Conservation (phyloP, 2,329 filamentous ascomycete species). For the Claviceps digitariae region DNA sequence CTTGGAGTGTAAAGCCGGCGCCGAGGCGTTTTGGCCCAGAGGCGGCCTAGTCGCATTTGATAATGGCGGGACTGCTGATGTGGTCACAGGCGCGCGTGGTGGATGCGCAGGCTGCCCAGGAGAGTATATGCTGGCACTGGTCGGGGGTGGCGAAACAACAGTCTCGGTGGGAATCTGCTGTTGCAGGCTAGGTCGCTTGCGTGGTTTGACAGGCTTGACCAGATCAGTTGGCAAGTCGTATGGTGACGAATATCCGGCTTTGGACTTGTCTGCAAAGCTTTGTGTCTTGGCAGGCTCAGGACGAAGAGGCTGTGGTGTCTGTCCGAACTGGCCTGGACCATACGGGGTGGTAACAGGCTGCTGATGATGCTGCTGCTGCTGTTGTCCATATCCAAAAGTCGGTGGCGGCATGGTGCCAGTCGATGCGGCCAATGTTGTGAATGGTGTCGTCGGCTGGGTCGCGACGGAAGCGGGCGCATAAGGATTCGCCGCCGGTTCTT, state of each 20-base stretch:
- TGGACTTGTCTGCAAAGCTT: conserved; percentile 83
- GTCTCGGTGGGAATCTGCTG: conserved; percentile 30
- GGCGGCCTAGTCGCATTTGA: conserved; percentile 9
- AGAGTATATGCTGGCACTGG: conserved; percentile 46
- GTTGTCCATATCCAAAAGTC: conserved; percentile 9
- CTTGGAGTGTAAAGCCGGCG: conserved; percentile 25
- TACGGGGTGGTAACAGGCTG: conserved; percentile 12
- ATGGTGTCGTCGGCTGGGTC: conserved; percentile 10
- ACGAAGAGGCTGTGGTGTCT: conserved; percentile 19
- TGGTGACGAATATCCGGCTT: conserved; percentile 83
- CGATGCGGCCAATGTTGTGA: conserved; percentile 10
- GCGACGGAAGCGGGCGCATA: conserved; percentile 15
- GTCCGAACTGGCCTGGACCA: conserved; percentile 21
- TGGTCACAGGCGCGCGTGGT: conserved; percentile 11
- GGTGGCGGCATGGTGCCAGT: conserved; percentile 5
- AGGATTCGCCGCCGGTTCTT: conserved; percentile 9
- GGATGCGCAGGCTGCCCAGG: conserved; percentile 13
- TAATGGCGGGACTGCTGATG: conserved; percentile 2
- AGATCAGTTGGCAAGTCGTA: conserved; percentile 93
- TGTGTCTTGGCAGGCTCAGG: conserved; percentile 47
- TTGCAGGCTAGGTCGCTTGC: conserved; percentile 49
- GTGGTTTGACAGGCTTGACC: conserved; percentile 42
- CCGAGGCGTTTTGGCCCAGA: conserved; percentile 22
- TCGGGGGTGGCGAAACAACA: conserved; percentile 39
- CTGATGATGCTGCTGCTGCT: conserved; percentile 14